Conservation (phyloP, 2,329 filamentous ascomycete species). For the Colletotrichum neosansevieriae region DNA sequence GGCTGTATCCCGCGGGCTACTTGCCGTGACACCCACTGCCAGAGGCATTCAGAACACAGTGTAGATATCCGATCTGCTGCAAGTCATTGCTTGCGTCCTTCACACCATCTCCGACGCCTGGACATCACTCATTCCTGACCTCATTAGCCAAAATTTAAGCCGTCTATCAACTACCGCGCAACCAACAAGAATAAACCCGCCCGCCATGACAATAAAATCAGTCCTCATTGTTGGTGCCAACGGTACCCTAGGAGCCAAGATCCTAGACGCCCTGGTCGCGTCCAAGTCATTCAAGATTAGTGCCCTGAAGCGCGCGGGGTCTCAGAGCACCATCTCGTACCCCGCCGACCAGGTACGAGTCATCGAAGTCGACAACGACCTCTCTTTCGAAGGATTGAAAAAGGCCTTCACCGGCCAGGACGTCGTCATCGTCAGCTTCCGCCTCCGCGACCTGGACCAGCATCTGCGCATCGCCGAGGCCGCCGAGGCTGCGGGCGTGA, state of each 20-base stretch:
- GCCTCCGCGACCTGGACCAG: slow-evolving; percentile 44
- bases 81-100: not conserved
- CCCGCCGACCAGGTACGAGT: slow-evolving; percentile 38
- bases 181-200: not conserved
- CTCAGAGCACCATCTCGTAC: slow-evolving; percentile 44
- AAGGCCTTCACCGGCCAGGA: slow-evolving; percentile 50
- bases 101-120: not conserved
- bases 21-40: not conserved
- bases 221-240: slow-evolving; percentile 54
- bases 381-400: slow-evolving; percentile 48
- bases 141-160: not conserved
- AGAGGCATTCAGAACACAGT: not conserved
- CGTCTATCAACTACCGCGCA: not conserved
- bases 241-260: slow-evolving; percentile 51
- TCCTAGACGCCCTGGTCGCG: slow-evolving; percentile 49
- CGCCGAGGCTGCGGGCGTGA: slow-evolving; percentile 51
- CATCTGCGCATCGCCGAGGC: slow-evolving; percentile 53
- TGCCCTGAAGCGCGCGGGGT: slow-evolving; percentile 50
- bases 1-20: not conserved
- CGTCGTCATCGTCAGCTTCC: slow-evolving; percentile 52
- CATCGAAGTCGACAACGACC: slow-evolving; percentile 47
- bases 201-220: slow-evolving; percentile 49
- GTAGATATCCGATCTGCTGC: not conserved
- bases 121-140: not conserved
- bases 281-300: slow-evolving; percentile 49